phyloP scores from a whole-genome alignment of 2,329 filamentous ascomycete species.

The Cylindrodendrum hubeiense region DNA sequence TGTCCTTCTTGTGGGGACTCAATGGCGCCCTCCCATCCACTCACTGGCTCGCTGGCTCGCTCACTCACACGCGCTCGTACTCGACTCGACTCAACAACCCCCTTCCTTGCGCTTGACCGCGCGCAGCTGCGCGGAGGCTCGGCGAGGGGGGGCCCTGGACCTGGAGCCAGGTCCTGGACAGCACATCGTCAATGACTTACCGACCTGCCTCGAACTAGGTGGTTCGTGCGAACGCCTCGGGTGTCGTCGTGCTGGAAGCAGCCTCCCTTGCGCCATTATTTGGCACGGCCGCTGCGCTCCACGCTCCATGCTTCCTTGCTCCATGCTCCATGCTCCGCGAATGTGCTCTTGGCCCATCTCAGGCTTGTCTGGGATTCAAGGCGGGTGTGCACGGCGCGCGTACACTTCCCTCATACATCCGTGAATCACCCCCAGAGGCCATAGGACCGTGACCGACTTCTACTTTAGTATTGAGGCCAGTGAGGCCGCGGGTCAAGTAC shows the following conservation, averaged over 20 bases:
- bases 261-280: slow-evolving; percentile 39
- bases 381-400: slow-evolving; percentile 31
- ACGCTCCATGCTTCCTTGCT: slow-evolving; percentile 15
- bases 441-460: slow-evolving; percentile 16
- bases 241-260: slow-evolving; percentile 35
- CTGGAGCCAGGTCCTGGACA: slow-evolving; percentile 30
- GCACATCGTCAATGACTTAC: slow-evolving; percentile 37
- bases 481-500: slow-evolving; percentile 1
- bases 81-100: slow-evolving; percentile 5
- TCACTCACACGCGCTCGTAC: slow-evolving; percentile 13
- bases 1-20: slow-evolving; percentile 15
- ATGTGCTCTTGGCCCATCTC: slow-evolving; percentile 28
- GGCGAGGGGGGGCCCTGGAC: slow-evolving; percentile 30
- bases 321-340: slow-evolving; percentile 13
- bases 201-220: slow-evolving; percentile 42
- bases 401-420: slow-evolving; percentile 25
- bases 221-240: slow-evolving; percentile 43
- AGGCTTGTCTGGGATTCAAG: slow-evolving; percentile 31
- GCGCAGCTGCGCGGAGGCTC: slow-evolving; percentile 27
- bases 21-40: slow-evolving; percentile 8
- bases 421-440: slow-evolving; percentile 31
- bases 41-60: slow-evolving; percentile 2
- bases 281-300: slow-evolving; percentile 27
- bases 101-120: slow-evolving; percentile 12
- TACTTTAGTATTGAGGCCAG: slow-evolving; percentile 23